These are phyloP conservation scores for Wilhelminamyces savonicus DNA, from an alignment of 805 yeast species.

Conservation along the genomic window DNA sequence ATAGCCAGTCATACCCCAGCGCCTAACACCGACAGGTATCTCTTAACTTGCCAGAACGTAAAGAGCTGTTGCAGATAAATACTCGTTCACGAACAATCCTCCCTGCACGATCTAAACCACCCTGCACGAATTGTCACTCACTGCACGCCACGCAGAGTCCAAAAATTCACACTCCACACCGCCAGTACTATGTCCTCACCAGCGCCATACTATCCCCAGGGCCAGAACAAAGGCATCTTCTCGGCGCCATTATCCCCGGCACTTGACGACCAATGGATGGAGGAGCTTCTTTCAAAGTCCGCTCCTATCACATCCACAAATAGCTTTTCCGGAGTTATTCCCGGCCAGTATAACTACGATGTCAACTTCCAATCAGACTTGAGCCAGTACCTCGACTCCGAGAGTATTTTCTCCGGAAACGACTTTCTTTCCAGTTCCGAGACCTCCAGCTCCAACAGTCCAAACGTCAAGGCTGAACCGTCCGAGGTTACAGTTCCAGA, in stretches of 20 bases:
- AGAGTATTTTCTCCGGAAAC: conserved; percentile 5
- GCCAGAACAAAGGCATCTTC: too few species aligned
- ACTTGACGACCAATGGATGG: conserved; percentile 12
- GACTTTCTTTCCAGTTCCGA: conserved; percentile 6
- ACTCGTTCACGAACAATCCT: too few species aligned
- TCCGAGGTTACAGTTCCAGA: conserved; percentile 2
- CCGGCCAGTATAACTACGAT: background rate
- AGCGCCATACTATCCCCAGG: too few species aligned
- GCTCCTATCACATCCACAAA: conserved; percentile 14
- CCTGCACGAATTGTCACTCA: too few species aligned
- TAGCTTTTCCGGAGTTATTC: conserved; percentile 4
- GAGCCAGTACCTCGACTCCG: conserved; percentile 3
- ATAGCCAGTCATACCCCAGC: too few species aligned
- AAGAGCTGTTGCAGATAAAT: too few species aligned
- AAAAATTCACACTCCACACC: too few species aligned
- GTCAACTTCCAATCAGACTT: background rate
- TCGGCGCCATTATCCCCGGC: conserved; percentile 7
- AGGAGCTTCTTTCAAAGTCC: conserved; percentile 10
- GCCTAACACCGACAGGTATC: too few species aligned
- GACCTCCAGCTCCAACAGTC: conserved; percentile 3
- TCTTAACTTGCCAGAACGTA: too few species aligned
- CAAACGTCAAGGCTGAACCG: conserved; percentile 2
- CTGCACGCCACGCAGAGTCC: too few species aligned
- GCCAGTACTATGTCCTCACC: too few species aligned
- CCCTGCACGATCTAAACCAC: too few species aligned